Percentiles rank a stretch among this genome's conserved stretches.
These are phyloP conservation scores for Alternaria gaisen DNA, from an alignment of 2,329 filamentous ascomycete species.

Conservation along the genomic window DNA sequence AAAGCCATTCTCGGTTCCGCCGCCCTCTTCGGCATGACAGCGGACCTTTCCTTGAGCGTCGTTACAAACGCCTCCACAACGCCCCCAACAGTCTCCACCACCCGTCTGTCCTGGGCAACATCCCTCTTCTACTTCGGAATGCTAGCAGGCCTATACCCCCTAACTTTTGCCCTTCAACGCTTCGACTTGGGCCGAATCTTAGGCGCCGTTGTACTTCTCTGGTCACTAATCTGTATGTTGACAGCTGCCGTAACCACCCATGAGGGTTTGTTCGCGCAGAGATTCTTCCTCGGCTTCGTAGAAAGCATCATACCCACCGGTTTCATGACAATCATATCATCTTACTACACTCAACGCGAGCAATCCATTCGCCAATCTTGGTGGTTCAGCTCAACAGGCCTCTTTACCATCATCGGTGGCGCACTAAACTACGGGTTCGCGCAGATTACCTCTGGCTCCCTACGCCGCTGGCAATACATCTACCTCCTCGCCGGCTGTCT, in stretches of 20 bases:
- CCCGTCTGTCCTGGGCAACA: slow-evolving; percentile 77
- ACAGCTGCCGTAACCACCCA: slow-evolving; percentile 72
- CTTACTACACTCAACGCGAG: slow-evolving; percentile 54
- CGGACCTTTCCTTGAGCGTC: slow-evolving; percentile 66
- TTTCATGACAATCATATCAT: slow-evolving; percentile 63
- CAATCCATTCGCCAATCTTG: slow-evolving; percentile 65
- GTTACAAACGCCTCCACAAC: slow-evolving; percentile 60
- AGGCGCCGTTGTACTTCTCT: slow-evolving; percentile 69
- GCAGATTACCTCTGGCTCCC: slow-evolving; percentile 43
- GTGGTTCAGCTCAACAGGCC: slow-evolving; percentile 69
- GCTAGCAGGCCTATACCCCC: slow-evolving; percentile 76
- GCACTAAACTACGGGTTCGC: slow-evolving; percentile 51
- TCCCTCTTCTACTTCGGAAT: slow-evolving; percentile 84
- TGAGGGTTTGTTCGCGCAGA: slow-evolving; percentile 66
- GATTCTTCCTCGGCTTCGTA: slow-evolving; percentile 66
- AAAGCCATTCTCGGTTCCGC: slow-evolving; percentile 80
- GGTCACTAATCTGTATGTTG: slow-evolving; percentile 72
- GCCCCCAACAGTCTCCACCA: slow-evolving; percentile 69
- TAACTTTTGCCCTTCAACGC: slow-evolving; percentile 74
- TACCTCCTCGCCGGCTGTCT: slow-evolving; percentile 69
- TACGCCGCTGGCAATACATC: slow-evolving; percentile 71
- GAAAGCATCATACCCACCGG: slow-evolving; percentile 66
- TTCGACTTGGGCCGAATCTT: slow-evolving; percentile 72
- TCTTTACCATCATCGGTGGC: slow-evolving; percentile 46
- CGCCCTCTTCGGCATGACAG: slow-evolving; percentile 78